phyloP scores from a whole-genome alignment of 305 asterid species.

The Fraxinus nigra region DNA sequence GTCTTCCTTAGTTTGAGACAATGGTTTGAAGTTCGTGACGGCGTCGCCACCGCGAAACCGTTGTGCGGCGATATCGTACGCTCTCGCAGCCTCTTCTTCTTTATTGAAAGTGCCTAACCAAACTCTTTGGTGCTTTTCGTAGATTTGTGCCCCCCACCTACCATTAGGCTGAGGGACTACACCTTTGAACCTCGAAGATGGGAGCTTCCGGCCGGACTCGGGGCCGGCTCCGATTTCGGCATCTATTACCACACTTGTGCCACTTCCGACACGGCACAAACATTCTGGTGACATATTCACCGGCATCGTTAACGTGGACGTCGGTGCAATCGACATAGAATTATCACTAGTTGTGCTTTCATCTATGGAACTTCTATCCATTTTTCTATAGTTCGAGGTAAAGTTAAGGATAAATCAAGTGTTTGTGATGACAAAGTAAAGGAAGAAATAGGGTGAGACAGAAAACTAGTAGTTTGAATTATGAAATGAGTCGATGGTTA shows the following conservation, averaged over 20 bases:
- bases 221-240: conserved; percentile 65
- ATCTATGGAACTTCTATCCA: conserved; percentile 60
- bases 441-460: conserved; percentile 3
- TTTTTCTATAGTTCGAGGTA: conserved; percentile 5
- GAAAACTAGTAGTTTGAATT: conserved; percentile 15
- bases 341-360: conserved; percentile 57
- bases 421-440: background rate
- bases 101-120: conserved; percentile 90
- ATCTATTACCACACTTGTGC: conserved; percentile 50
- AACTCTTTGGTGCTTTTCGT: conserved; percentile 82
- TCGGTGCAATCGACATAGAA: conserved; percentile 34
- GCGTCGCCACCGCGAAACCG: conserved; percentile 91
- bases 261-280: conserved; percentile 61
- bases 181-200: conserved; percentile 78
- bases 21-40: conserved; percentile 60
- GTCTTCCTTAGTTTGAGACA: conserved; percentile 32
- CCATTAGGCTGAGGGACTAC: conserved; percentile 97
- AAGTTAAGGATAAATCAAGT: background rate
- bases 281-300: conserved; percentile 40
- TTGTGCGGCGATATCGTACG: conserved; percentile 76
- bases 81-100: conserved; percentile 72
- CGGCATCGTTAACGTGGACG: conserved; percentile 23
- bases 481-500: conserved; percentile 39
- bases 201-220: conserved; percentile 65
- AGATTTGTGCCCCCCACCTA: conserved; percentile 92